phyloP scores from a whole-genome alignment of 83 land plant species.

The Thuja plicata region DNA sequence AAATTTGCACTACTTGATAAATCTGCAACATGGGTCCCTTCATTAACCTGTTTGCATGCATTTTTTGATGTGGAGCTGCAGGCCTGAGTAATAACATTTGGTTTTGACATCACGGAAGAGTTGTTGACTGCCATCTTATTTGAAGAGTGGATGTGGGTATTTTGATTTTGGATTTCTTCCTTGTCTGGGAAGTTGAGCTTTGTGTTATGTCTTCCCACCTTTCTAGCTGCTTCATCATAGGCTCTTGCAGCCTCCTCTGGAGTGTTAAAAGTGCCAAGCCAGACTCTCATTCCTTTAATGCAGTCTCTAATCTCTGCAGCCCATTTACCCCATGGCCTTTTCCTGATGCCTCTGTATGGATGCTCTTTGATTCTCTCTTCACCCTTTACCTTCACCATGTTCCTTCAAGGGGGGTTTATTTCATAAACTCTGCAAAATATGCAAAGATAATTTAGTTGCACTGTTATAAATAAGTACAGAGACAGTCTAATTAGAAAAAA shows the following conservation, averaged over 20 bases:
- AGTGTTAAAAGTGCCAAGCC: constrained; percentile 7
- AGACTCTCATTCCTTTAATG: not conserved
- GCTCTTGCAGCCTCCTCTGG: constrained; percentile 5
- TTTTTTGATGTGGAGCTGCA: not conserved
- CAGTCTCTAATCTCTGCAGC: not conserved
- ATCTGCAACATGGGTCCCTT: not conserved
- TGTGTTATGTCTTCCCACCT: not conserved
- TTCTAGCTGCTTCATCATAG: constrained; percentile 2
- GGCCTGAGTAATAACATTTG: not conserved
- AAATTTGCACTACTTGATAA: not conserved
- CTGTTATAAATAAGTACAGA: no score
- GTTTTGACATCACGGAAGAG: not conserved
- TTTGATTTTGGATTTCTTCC: not conserved
- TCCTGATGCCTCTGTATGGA: not conserved
- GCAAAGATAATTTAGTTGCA: no score
- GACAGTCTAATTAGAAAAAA: not conserved
- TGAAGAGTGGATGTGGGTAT: not conserved
- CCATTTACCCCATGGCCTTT: constrained; percentile 2
- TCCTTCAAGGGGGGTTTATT: not conserved
- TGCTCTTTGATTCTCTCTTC: not conserved
- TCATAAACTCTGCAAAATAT: not conserved
- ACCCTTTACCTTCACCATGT: not conserved
- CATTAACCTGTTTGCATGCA: not conserved
- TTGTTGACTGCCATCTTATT: not conserved
- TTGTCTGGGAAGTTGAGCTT: not conserved